phyloP scores from a whole-genome alignment of 2,329 filamentous ascomycete genomes.

The Trichoderma harzianum region DNA sequence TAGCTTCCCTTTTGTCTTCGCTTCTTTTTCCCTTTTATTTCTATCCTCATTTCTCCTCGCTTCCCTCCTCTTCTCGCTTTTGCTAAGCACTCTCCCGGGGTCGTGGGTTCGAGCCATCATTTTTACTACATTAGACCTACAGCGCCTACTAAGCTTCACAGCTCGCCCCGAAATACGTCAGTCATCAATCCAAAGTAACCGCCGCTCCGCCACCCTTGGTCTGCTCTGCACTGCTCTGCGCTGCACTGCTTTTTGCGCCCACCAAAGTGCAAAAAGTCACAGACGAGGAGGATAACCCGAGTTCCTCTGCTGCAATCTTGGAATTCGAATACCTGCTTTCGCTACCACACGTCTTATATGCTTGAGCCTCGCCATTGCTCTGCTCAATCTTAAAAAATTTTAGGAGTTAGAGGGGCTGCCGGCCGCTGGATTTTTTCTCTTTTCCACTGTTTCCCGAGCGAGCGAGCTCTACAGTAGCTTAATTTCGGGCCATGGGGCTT shows the following conservation, averaged over 20 bases:
- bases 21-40: neutral
- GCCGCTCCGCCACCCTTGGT: neutral
- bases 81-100: neutral
- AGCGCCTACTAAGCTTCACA: neutral
- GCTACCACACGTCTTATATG: neutral
- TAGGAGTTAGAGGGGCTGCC: neutral
- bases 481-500: conserved; percentile 14
- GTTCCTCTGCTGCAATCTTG: neutral
- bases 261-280: neutral
- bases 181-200: neutral
- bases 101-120: neutral
- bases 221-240: neutral
- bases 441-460: neutral
- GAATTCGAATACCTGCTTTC: neutral
- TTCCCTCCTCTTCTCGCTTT: neutral
- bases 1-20: neutral
- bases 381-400: neutral
- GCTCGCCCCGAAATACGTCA: neutral
- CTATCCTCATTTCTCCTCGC: neutral
- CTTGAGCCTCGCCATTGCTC: neutral
- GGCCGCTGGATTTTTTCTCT: neutral
- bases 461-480: conserved; percentile 3
- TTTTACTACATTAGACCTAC: neutral
- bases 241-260: neutral
- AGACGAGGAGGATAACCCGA: neutral